phyloP scores from a whole-genome alignment of 2,329 filamentous ascomycete species.

The Taxawa tesnikishii region DNA sequence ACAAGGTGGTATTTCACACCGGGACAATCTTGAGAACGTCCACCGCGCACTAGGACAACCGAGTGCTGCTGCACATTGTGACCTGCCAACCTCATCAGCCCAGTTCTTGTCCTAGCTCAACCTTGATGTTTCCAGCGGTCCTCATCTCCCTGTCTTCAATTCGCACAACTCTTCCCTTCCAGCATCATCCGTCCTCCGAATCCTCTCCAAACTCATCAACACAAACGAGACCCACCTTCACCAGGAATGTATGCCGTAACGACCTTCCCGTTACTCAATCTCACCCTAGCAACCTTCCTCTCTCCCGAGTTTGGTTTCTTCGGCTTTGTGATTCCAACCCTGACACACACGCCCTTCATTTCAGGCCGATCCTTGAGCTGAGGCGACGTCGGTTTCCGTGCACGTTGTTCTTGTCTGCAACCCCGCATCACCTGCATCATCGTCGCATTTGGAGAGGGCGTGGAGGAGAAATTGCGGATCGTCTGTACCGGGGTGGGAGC shows the following conservation, averaged over 20 bases:
- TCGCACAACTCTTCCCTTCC: too few relatives aligned
- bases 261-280: constrained; percentile 74
- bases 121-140: too few relatives aligned
- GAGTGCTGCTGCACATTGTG: constrained; percentile 99
- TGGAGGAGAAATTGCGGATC: constrained; percentile 27
- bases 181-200: too few relatives aligned
- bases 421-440: constrained; percentile 46
- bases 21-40: constrained; percentile 90
- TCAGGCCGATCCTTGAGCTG: constrained; percentile 65
- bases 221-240: constrained; percentile 47
- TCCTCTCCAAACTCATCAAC: too few relatives aligned
- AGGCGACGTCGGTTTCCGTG: constrained; percentile 78
- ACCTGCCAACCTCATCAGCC: constrained; percentile 29
- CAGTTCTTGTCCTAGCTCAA: too few relatives aligned
- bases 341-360: constrained; percentile 91
- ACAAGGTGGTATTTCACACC: constrained; percentile 95
- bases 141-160: too few relatives aligned
- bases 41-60: constrained; percentile 89
- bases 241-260: constrained; percentile 93
- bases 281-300: constrained; percentile 85
- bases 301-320: constrained; percentile 99
- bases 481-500: constrained; percentile 9
- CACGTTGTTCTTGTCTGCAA: constrained; percentile 65
- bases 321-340: constrained; percentile 84
- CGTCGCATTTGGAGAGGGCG: constrained; percentile 27